Evolutionary conservation across 2,329 filamentous ascomycete species (phyloP), one percentile per base, ranked within the genome.

Genomic region (Zymoseptoria crescenta): DNA sequence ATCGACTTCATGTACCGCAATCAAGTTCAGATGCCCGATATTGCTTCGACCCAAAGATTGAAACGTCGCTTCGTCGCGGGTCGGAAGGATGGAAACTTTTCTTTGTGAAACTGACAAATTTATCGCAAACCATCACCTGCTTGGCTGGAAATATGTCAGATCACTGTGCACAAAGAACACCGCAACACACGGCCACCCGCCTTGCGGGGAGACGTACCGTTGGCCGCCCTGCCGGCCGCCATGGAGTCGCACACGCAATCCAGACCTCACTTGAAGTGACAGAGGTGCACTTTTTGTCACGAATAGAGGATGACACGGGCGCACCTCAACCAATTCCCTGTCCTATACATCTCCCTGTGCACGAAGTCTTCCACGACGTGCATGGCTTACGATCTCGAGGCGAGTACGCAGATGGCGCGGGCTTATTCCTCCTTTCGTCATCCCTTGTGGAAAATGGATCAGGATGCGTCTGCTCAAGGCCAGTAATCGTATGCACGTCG

Each of bases 321-420:
- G 35, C 35, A 45, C 35, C 35, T n/a, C 35, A 45, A 45, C 35
- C 35, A n/a, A 45, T 16, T 45, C 35, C 35, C n/a, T 45, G 35
- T 45, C 35, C 35, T 16, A 10, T 45, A 45, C 13, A 45, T 45
- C 35, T 45, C 35, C 35, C 35, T 45, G 35, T 16, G 35, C 6
- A 10, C 35, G 16, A 16, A 45, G 35, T 45, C 35, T 16, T 45
- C 35, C 5, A 45, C 35, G 35, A 45, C 35, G 35, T 45, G 35
- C 35, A 45, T 45, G 35, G 35, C 35, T 45, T 16, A 45, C 35
- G 16, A n/a, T 16, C 35, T 45, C 35, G 35, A n/a, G 10, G 28
- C 52, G 21, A 27, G 56, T 56, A 61, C 59, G 59, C 54, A 57
- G n/a, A 55, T 50, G 60, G 57, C 57, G 59, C 52, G 52, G 56